Evolutionary conservation across 2,329 filamentous ascomycete genomes (phyloP), one percentile per base, ranked within the genome.

Genomic region (Chaetomium sp.): DNA sequence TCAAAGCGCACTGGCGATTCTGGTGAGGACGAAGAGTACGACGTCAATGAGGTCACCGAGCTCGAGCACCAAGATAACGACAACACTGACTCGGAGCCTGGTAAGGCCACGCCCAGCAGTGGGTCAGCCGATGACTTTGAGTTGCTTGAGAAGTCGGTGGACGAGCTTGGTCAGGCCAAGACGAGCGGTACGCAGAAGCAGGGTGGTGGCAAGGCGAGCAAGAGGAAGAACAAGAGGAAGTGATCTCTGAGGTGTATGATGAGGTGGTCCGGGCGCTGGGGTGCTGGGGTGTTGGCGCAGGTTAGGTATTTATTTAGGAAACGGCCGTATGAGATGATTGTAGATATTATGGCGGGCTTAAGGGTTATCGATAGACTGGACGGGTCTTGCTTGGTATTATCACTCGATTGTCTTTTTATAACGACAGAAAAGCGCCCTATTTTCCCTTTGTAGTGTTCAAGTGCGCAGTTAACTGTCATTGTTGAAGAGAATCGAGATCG

Each of bases 121-220:
- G 81, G 80, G 65, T 83, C 81, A 1, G 76, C 78, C 19, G 76
- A 74, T 54, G 82, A 84, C 67, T 86, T 82, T 69, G 82, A 86
- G 71, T 69, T 85, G 43, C 71, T 86, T 8, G 81, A 84, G 66
- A 83, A 83, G 72, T 81, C 79, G 63, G 74, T 78, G 19, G 79
- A 82, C 60, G 79, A 78, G 51, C 72, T 82, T 27, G 70, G 69
- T 59, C 76, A 76, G 68, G 73, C 72, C 57, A 81, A 80, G 72
- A 66, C 77, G 4, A 77, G 75, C 14, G 76, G 79, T 4, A 70
- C 70, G 62, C 61, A 67, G 59, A 65, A 65, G 62, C 59, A 72
- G 59, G 61, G 58, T 56, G 53, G 56, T 56, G 53, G 56, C 48
- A 77, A 73, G 73, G 70, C 75, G 52, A 79, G 73, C 71, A 81